Conservation (phyloP, 2,329 filamentous ascomycete genomes). For the Cercospora beticola region DNA sequence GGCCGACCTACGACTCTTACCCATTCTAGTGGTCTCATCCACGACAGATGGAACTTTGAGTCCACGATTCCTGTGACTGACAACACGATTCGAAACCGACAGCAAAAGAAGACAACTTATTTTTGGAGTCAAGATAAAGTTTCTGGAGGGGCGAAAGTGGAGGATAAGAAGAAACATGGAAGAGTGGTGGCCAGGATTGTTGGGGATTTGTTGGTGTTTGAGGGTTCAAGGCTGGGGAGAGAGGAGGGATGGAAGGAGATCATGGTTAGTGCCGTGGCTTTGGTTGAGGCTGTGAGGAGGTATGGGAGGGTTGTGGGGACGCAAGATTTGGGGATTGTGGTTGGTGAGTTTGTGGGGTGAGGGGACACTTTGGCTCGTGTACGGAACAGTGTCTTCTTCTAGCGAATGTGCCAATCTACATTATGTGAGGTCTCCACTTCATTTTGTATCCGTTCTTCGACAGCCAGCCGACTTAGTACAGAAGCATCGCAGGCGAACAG, state of each 20-base stretch:
- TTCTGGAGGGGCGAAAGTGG: slow-evolving; percentile 21
- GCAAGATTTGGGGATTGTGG: not conserved
- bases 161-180: slow-evolving; percentile 25
- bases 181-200: slow-evolving; percentile 26
- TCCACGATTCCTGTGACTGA: slow-evolving; percentile 5
- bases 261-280: slow-evolving; percentile 27
- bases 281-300: slow-evolving; percentile 28
- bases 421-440: too few species aligned
- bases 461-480: too few species aligned
- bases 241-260: slow-evolving; percentile 27
- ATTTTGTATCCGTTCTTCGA: too few species aligned
- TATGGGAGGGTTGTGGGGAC: slow-evolving; percentile 15
- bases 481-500: not conserved
- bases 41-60: slow-evolving; percentile 28
- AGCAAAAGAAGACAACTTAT: slow-evolving; percentile 10
- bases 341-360: not conserved
- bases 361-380: not conserved
- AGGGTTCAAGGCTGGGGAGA: slow-evolving; percentile 19
- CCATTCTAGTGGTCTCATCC: slow-evolving; percentile 19
- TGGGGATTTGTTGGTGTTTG: slow-evolving; percentile 25
- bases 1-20: slow-evolving; percentile 18
- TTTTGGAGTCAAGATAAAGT: slow-evolving; percentile 27
- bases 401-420: too few species aligned
- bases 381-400: not conserved
- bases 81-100: not conserved